Percentiles rank a stretch among this genome's conserved stretches.
Evolutionary conservation across 208 protist genomes (phyloP).

Genomic region (Trypanosoma theileri): DNA sequence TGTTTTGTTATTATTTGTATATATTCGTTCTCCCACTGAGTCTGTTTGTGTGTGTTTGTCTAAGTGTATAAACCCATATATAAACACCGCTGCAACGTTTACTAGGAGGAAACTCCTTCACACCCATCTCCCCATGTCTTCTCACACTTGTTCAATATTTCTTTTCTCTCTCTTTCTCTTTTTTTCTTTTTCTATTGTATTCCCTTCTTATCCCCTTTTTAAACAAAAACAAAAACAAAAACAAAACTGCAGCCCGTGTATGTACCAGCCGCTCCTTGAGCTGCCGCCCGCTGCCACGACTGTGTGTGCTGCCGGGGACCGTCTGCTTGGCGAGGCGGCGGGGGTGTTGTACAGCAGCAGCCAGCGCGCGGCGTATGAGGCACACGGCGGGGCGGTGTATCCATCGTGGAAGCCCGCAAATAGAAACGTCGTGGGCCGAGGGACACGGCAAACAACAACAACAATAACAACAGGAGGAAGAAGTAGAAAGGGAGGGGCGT

Average conservation of each 20-base stretch:
- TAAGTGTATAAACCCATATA: too few species aligned
- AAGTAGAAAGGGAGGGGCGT: neutral
- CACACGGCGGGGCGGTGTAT: slow-evolving; percentile 61
- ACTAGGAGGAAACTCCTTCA: too few species aligned
- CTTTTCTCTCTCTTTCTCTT: slow-evolving; percentile 3
- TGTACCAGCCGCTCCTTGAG: slow-evolving; percentile 77
- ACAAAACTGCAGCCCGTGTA: slow-evolving; percentile 11
- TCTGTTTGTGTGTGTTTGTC: too few species aligned
- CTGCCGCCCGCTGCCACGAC: slow-evolving; percentile 37
- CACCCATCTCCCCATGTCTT: neutral
- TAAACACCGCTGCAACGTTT: too few species aligned
- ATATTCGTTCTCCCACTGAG: too few species aligned
- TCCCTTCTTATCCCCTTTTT: slow-evolving; percentile 3
- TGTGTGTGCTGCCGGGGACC: slow-evolving; percentile 39
- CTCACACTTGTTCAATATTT: neutral
- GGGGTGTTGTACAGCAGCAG: slow-evolving; percentile 55
- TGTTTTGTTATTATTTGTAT: too few species aligned
- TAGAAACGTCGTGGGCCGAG: slow-evolving; percentile 36
- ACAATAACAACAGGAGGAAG: neutral
- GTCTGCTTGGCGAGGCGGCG: slow-evolving; percentile 62
- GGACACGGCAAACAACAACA: neutral
- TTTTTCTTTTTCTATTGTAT: neutral
- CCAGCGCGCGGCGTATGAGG: slow-evolving; percentile 37
- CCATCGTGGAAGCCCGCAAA: slow-evolving; percentile 39
- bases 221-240: neutral